These are phyloP conservation scores for Hypericum androsaemum DNA, from an alignment of 345 rosid genomes.

Conservation along the genomic window DNA sequence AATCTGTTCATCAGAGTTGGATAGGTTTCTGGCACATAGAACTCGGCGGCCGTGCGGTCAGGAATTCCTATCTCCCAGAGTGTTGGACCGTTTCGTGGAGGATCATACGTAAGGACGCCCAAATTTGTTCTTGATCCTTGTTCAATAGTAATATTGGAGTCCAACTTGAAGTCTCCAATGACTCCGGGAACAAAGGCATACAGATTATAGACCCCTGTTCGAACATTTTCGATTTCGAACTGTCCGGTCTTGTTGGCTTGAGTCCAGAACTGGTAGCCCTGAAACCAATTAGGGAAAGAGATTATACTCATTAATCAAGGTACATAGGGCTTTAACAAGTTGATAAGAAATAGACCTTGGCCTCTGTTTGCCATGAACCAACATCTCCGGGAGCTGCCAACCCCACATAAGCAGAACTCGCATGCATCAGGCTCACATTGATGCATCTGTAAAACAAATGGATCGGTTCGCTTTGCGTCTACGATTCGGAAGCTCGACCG, in stretches of 20 bases:
- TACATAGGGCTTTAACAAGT: background rate
- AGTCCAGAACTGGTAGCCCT: slow-evolving; percentile 11
- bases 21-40: background rate
- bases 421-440: background rate
- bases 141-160: background rate
- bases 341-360: background rate
- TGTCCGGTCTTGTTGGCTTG: background rate
- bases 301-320: background rate
- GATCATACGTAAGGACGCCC: background rate
- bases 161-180: slow-evolving; percentile 2
- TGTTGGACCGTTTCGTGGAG: slow-evolving; percentile 7
- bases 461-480: too few relatives aligned
- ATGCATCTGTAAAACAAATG: background rate
- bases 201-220: slow-evolving; percentile 2
- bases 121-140: slow-evolving; percentile 1
- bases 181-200: slow-evolving; percentile 5
- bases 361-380: slow-evolving; percentile 6
- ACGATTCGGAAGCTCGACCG: background rate
- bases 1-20: slow-evolving; percentile 1
- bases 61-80: slow-evolving; percentile 9
- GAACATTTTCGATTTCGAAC: background rate
- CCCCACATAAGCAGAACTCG: slow-evolving; percentile 8
- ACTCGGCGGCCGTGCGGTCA: slow-evolving; percentile 5
- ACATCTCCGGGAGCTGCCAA: slow-evolving; percentile 2
- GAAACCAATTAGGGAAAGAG: background rate